phyloP scores from a whole-genome alignment of 495 filamentous ascomycete species.

The Tuber microsphaerosporum region DNA sequence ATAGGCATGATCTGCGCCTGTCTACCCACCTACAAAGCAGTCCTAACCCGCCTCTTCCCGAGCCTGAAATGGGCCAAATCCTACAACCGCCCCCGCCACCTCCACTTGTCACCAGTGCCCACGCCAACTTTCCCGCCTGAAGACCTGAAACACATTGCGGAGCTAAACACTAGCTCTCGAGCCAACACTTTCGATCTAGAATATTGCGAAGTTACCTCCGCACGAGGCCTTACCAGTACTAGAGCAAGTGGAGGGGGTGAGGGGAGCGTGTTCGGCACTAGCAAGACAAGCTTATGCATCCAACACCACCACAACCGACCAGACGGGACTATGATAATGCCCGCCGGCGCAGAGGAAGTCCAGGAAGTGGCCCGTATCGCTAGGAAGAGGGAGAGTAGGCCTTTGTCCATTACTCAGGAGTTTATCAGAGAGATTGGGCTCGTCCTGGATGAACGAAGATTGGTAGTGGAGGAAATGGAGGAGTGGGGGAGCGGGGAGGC shows the following conservation, averaged over 20 bases:
- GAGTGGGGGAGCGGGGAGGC: not conserved
- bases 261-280: not conserved
- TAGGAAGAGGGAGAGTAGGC: not conserved
- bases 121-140: not conserved
- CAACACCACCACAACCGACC: not conserved
- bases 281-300: constrained; percentile 1
- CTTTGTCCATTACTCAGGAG: not conserved
- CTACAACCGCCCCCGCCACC: not conserved
- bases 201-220: not conserved
- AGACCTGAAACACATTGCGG: not conserved
- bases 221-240: not conserved
- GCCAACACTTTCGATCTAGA: not conserved
- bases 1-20: not conserved
- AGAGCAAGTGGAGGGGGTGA: not conserved
- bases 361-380: not conserved
- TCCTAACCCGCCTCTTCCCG: not conserved
- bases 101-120: not conserved
- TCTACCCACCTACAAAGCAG: not conserved
- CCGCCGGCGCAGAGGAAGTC: not conserved
- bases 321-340: not conserved
- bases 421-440: constrained; percentile 4
- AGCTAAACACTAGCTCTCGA: not conserved
- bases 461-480: not conserved
- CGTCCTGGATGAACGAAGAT: not conserved
- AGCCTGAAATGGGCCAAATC: not conserved